Evolutionary conservation across 352 stramenopile species (phyloP).

Genomic region (Phytophthora citricola): DNA sequence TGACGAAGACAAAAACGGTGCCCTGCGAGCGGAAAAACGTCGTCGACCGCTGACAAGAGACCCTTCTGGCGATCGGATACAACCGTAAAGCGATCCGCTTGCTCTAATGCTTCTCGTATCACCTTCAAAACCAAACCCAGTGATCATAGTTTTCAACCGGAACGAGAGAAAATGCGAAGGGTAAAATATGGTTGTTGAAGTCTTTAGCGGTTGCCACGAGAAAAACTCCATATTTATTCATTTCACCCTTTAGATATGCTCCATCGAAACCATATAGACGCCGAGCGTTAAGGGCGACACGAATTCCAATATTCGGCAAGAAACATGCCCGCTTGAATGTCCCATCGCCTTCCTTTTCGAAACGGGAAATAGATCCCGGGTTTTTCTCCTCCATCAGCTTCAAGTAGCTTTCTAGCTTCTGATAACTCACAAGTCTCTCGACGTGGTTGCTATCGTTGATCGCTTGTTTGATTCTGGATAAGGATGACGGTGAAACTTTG

Average conservation of each 20-base stretch:
- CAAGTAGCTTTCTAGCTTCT: constrained; percentile 15
- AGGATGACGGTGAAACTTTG: neutral
- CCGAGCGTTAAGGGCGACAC: neutral
- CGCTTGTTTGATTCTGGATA: constrained; percentile 4
- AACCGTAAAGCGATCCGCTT: neutral
- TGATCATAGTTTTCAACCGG: constrained; percentile 28
- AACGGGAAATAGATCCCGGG: neutral
- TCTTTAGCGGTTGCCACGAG: constrained; percentile 36
- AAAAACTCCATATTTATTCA: constrained; percentile 34
- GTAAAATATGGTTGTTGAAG: constrained; percentile 28
- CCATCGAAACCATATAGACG: constrained; percentile 20
- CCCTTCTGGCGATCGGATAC: constrained; percentile 10
- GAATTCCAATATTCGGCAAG: constrained; percentile 9
- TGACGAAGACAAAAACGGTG: constrained; percentile 17
- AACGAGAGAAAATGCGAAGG: constrained; percentile 29
- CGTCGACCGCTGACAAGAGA: neutral
- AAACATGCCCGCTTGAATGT: constrained; percentile 16
- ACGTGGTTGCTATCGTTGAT: neutral
- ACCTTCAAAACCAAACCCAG: constrained; percentile 13
- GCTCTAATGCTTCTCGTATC: neutral
- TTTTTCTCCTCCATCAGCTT: constrained; percentile 19
- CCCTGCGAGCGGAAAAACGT: constrained; percentile 3
- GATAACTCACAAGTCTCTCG: neutral
- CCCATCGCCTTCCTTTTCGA: neutral
- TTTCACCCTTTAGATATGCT: constrained; percentile 29